phyloP scores from a whole-genome alignment of 179 eudicot genomes.

The Camellia oleifera region DNA sequence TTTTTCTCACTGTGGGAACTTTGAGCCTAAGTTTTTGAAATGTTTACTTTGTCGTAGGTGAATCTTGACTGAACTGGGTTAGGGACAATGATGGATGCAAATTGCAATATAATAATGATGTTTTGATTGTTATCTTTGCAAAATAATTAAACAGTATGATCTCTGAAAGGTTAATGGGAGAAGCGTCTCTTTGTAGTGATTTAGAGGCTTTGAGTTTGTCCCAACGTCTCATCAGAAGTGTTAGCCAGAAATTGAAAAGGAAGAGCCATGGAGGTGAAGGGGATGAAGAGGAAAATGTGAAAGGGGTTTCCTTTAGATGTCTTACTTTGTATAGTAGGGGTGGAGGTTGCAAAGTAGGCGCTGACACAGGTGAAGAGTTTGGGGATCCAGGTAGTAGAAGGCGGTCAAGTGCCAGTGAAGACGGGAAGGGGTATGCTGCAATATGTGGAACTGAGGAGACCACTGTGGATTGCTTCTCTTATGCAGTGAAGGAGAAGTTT shows the following conservation, averaged over 20 bases:
- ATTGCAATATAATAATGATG: conserved; percentile 13
- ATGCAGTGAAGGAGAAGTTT: conserved; percentile 66
- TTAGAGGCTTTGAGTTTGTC: conserved; percentile 76
- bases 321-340: conserved; percentile 69
- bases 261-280: conserved; percentile 43
- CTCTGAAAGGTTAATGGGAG: conserved; percentile 43
- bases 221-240: conserved; percentile 67
- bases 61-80: background rate
- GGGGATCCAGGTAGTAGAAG: conserved; percentile 54
- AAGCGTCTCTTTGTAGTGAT: conserved; percentile 54
- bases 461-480: conserved; percentile 72
- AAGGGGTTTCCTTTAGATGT: conserved; percentile 66
- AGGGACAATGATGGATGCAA: conserved; percentile 15
- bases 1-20: background rate
- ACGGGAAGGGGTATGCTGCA: conserved; percentile 50
- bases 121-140: conserved; percentile 8
- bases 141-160: conserved; percentile 32
- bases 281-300: conserved; percentile 49
- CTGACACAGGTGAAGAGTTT: conserved; percentile 67
- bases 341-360: conserved; percentile 96
- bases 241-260: conserved; percentile 80
- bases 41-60: conserved; percentile 7
- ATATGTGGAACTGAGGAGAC: conserved; percentile 61
- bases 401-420: conserved; percentile 62
- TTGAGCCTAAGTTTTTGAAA: background rate